Evolutionary conservation across 345 rosid species (phyloP).

Genomic region (Camelina hispida): DNA sequence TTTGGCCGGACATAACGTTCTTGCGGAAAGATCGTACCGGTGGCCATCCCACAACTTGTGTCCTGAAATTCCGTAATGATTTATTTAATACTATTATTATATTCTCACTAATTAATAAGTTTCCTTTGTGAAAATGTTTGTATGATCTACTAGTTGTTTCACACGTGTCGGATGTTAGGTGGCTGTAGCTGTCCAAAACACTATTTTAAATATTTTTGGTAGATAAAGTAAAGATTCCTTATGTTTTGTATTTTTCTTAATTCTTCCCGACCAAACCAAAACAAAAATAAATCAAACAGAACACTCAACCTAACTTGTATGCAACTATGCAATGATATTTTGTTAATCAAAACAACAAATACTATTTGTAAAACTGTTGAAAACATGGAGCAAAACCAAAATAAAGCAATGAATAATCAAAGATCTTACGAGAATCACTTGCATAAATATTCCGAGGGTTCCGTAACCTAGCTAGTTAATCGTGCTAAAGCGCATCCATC

Average conservation of each 20-base stretch:
- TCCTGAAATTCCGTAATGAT: slow-evolving; percentile 47
- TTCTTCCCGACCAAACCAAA: slow-evolving; percentile 55
- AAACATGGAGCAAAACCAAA: slow-evolving; percentile 9
- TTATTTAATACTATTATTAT: background rate
- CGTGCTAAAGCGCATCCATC: slow-evolving; percentile 1
- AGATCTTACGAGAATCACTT: slow-evolving; percentile 6
- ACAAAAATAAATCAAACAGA: background rate
- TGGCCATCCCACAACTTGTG: slow-evolving; percentile 93
- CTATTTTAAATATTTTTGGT: slow-evolving; percentile 11
- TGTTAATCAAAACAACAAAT: slow-evolving; percentile 6
- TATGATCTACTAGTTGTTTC: slow-evolving; percentile 14
- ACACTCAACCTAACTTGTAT: slow-evolving; percentile 9
- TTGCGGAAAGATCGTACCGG: slow-evolving; percentile 79
- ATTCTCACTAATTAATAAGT: background rate
- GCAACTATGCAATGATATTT: background rate
- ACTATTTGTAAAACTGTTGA: background rate
- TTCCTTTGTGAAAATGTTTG: background rate
- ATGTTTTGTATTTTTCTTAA: slow-evolving; percentile 68
- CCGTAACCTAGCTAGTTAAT: background rate
- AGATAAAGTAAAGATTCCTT: slow-evolving; percentile 61
- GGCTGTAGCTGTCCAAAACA: slow-evolving; percentile 30
- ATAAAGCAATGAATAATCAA: background rate
- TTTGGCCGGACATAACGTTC: slow-evolving; percentile 72
- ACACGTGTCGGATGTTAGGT: slow-evolving; percentile 43
- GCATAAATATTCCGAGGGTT: slow-evolving; percentile 3